Evolutionary conservation across 805 yeast species (phyloP), one percentile per base, ranked within the genome.

Genomic region (Suhomyces prunicola): DNA sequence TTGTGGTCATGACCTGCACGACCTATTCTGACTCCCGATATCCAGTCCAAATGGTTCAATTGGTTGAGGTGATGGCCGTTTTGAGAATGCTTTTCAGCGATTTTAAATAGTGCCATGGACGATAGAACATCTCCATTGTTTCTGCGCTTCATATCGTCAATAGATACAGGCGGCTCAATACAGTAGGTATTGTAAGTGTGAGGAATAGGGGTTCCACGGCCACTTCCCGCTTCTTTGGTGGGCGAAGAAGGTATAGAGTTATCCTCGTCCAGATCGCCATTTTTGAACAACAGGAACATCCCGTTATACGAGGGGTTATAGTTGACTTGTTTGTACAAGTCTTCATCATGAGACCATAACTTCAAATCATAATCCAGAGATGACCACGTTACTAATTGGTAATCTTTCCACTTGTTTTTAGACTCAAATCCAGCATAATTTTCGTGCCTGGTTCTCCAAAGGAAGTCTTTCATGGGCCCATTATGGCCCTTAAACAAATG

Each of bases 321-420:
- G 52, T 71, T 73, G 24, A 73, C 77, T 44, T 56, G 57, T 35
- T 60, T 63, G 57, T 72, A 72, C 17, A 75, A 54, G n/a, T 66
- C 64, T n/a, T 70, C 71, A 48, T 68, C 72, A 50, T 63, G 68
- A 0, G 90, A 87, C 97, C 97, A 93, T 47, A 92, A 70, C 55
- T 92, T 77, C 54, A 94, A 72, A 64, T 90, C 96, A 59, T 85
- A 82, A 65, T 94, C 98, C 55, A 64, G 72, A 49, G 88, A 85
- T 1, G 96, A 86, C 97, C 98, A 93, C 0, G 98, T 90, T 1
- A 94, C 93, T 48, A 94, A 68, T 67, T 94, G 98, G 64, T 83
- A 94, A 54, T 92, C 97, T 51, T 93, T 76, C 71, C 89, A 90
- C 59, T 85, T 86, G 12, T 80, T 65, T 44, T 74, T 73, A 3